Base-by-base conservation (phyloP, 2,329 filamentous ascomycete genomes). In the Fusarium chlamydosporum region DNA sequence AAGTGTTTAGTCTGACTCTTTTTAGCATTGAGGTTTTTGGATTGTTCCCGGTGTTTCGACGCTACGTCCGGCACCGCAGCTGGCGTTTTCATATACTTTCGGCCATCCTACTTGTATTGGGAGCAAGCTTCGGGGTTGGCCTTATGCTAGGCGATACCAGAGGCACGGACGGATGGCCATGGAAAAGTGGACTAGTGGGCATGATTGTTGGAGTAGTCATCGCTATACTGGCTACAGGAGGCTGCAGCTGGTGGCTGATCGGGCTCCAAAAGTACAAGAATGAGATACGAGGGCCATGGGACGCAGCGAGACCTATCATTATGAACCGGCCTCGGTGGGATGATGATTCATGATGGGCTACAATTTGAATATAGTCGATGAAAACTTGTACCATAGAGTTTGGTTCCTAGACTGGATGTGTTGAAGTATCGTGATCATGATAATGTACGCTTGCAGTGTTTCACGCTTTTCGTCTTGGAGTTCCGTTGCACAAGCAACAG, bases 21-120 rank as follows among this genome's bases (percentile, higher is more conserved):
- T 98, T 99, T 85, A 94, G 91, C 65, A 98, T 99, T 72, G 93
- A 99, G 78, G 93, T 99, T 2, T 99, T 98, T 79, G 96, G 95
- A 0, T 85, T 99, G 9, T 98, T 98, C 72, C 96, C 96, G n/a
- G 94, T 99, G 6, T 98, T 98, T 76, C 85, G 96, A n/a, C 88
- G 94, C 7, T 93, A 97, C 75, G 87, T 97, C 11, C 88, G 92
- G 16, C 91, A 95, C 76, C 87, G 92, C 37, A 94, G 90, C 61
- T 96, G 92, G 90, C 86, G 83, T 2, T 93, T 94, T 26, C 94
- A 99, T 78, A 84, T 96, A 4, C 75, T 87, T 1, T 84, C 97
- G 23, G 97, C 95, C 0, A 83, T 91, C 9, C 80, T 90, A 15
- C 85, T 98, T 23, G 91, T 97, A 3, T 83, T 94, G 33, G 89